phyloP scores from a whole-genome alignment of 495 filamentous ascomycete species.

The Xylaria bambusicola region DNA sequence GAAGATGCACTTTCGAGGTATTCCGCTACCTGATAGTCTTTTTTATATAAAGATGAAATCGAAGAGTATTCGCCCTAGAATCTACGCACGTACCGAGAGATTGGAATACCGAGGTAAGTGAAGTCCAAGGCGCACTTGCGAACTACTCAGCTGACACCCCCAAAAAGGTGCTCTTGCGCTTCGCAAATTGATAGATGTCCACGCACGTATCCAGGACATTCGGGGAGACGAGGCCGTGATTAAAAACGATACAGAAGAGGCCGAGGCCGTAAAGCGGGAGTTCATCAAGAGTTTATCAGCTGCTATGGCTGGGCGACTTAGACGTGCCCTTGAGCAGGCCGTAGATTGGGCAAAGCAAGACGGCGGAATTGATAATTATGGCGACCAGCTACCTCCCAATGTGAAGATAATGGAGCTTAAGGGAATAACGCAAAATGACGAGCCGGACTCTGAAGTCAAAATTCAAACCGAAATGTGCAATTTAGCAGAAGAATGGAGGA shows the following conservation, averaged over 20 bases:
- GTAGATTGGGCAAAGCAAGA: constrained; percentile 29
- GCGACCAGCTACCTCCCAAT: constrained; percentile 16
- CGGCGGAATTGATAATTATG: constrained; percentile 19
- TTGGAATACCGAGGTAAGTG: constrained; percentile 32
- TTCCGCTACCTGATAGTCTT: constrained; percentile 30
- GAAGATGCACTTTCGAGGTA: constrained; percentile 34
- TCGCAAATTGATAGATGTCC: constrained; percentile 30
- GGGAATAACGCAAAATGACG: constrained; percentile 5
- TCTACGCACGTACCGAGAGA: constrained; percentile 26
- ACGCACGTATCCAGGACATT: constrained; percentile 27
- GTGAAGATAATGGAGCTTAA: constrained; percentile 22
- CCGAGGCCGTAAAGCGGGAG: not conserved
- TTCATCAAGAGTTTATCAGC: not conserved
- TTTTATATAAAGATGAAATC: constrained; percentile 25
- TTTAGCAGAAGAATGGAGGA: constrained; percentile 21
- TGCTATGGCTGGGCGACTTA: constrained; percentile 21
- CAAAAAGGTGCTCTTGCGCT: constrained; percentile 25
- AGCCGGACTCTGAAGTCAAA: constrained; percentile 16
- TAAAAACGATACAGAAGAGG: not conserved
- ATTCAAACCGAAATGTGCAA: constrained; percentile 24
- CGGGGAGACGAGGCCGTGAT: constrained; percentile 13
- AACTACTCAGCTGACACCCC: constrained; percentile 11
- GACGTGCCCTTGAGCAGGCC: constrained; percentile 15
- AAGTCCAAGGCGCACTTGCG: not conserved
- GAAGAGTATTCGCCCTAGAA: constrained; percentile 25